These are phyloP conservation scores for Leptoxyphium fumago DNA, from an alignment of 2,329 filamentous ascomycete species.

Conservation along the genomic window DNA sequence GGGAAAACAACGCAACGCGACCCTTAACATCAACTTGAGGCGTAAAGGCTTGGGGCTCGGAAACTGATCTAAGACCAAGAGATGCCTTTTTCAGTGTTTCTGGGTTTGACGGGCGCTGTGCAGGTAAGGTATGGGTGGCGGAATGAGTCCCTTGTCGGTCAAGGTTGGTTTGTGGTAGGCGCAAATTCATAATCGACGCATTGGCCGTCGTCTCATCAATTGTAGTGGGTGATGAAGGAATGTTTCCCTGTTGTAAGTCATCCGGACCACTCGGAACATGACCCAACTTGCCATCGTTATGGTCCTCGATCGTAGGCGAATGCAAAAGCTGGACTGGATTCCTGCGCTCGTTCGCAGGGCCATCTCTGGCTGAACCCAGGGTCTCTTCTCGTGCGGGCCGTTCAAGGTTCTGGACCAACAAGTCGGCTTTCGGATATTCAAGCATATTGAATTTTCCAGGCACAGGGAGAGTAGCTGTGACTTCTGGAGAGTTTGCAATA, in stretches of 20 bases:
- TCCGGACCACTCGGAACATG: not conserved
- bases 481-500: not conserved
- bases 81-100: not conserved
- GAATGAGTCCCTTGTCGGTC: not conserved
- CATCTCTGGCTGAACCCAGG: not conserved
- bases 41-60: not conserved
- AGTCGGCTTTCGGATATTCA: not conserved
- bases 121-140: not conserved
- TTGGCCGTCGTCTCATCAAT: not conserved
- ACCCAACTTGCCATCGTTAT: no score
- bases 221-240: not conserved
- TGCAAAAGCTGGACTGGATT: no score
- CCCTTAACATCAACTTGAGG: constrained; percentile 8
- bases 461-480: not conserved
- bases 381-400: not conserved
- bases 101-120: not conserved
- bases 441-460: not conserved
- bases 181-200: not conserved
- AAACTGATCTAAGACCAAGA: not conserved
- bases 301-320: not conserved
- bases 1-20: constrained; percentile 15
- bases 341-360: not conserved
- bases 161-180: not conserved
- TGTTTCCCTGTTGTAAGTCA: not conserved
- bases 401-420: not conserved